phyloP scores from a whole-genome alignment of 73 alveolate species.

The Stentor roeselii region DNA sequence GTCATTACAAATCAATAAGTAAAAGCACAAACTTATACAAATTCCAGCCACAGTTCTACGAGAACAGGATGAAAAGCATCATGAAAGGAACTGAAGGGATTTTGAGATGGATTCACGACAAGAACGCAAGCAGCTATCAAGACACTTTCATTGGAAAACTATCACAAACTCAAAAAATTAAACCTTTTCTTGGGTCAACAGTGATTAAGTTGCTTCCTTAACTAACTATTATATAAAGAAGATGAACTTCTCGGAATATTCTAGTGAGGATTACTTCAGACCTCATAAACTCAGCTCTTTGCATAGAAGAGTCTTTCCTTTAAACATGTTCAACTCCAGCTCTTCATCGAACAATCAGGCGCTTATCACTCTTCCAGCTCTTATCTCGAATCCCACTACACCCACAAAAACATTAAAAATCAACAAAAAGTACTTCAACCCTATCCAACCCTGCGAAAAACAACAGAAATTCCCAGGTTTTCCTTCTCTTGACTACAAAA shows the following conservation, averaged over 20 bases:
- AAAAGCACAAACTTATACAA: neutral
- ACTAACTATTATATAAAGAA: no score
- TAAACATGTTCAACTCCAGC: neutral
- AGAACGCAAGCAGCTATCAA: neutral
- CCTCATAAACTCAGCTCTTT: neutral
- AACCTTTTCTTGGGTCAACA: neutral
- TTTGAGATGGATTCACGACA: neutral
- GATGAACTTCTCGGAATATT: no score
- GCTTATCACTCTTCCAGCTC: neutral
- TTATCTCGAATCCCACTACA: neutral
- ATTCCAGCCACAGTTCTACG: neutral
- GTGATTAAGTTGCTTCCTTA: neutral
- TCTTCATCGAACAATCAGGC: neutral
- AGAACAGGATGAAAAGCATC: neutral
- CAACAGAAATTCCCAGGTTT: no score
- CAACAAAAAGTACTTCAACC: neutral
- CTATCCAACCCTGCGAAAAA: no score
- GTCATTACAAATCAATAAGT: neutral
- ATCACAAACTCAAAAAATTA: no score
- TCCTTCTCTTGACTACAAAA: no score
- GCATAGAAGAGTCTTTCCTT: neutral
- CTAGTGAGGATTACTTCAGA: no score
- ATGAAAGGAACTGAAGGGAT: neutral
- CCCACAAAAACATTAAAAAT: neutral
- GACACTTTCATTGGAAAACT: neutral